phyloP scores from a whole-genome alignment of 345 rosid genomes.

The Anacardium occidentale region DNA sequence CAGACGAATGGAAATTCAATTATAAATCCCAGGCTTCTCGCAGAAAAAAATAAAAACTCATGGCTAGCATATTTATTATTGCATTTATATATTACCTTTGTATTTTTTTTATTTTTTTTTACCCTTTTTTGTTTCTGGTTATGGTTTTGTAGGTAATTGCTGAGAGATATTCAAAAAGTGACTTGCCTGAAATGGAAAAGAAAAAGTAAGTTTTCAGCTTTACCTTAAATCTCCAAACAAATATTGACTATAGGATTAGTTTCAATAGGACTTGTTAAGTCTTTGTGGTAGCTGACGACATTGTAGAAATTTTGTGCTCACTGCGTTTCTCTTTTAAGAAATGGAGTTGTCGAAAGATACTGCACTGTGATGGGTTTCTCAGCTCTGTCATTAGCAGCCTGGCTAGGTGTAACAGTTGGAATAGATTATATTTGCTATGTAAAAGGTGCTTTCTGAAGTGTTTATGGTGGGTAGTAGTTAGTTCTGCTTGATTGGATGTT shows the following conservation, averaged over 20 bases:
- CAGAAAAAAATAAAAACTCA: no score
- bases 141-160: conserved; percentile 53
- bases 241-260: background rate
- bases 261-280: background rate
- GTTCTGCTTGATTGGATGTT: no score
- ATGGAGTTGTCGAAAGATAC: no score
- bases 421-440: background rate
- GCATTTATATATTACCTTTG: no score
- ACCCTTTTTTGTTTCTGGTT: background rate
- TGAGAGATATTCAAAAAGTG: conserved; percentile 68
- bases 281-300: no score
- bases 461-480: no score
- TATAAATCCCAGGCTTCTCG: no score
- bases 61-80: no score
- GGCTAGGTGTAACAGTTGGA: background rate
- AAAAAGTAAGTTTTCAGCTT: conserved; percentile 50
- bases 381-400: background rate
- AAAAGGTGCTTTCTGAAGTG: background rate
- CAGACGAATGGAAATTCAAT: background rate
- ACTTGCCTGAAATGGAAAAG: conserved; percentile 77
- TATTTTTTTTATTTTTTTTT: no score
- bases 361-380: background rate
- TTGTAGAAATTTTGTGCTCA: background rate
- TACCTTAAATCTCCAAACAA: background rate
- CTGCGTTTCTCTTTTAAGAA: no score